Conservation (phyloP, 768 basidiomycete genomes). For the Royoungia palumana region DNA sequence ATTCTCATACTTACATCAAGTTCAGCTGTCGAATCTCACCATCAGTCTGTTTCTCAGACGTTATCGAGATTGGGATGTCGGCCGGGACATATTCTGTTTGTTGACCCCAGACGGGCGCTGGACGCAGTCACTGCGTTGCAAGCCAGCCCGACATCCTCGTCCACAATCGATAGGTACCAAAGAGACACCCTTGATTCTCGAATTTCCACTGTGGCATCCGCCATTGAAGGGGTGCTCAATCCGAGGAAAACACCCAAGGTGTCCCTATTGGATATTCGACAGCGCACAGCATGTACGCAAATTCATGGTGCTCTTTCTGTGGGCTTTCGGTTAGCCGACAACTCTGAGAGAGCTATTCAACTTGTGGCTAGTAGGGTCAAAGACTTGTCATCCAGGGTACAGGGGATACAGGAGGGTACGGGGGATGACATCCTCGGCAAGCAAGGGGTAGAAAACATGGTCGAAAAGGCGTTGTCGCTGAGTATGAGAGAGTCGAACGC, state of each 20-base stretch:
- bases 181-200: conserved; percentile 57
- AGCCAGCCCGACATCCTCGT: conserved; percentile 41
- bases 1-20: conserved; percentile 43
- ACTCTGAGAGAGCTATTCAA: conserved; percentile 34
- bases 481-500: conserved; percentile 29
- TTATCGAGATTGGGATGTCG: conserved; percentile 22
- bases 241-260: conserved; percentile 1
- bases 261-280: conserved; percentile 28
- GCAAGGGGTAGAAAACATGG: conserved; percentile 17
- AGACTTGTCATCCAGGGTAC: conserved; percentile 37
- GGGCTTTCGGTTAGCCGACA: conserved; percentile 31
- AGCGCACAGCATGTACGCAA: conserved; percentile 37
- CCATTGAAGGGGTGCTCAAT: conserved; percentile 31
- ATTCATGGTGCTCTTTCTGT: conserved; percentile 40
- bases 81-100: conserved; percentile 38
- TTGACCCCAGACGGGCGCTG: conserved; percentile 60
- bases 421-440: conserved; percentile 39
- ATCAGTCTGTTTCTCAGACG: conserved; percentile 18
- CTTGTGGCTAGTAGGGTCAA: conserved; percentile 34
- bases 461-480: conserved; percentile 28
- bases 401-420: conserved; percentile 36
- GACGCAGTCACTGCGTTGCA: conserved; percentile 49
- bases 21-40: conserved; percentile 13
- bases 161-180: conserved; percentile 62
- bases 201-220: conserved; percentile 46